A percentile compares a stretch with the other conserved stretches of the same genome.
phyloP scores from a whole-genome alignment of 78 protist genomes.

The Dictyostelium purpureum region DNA sequence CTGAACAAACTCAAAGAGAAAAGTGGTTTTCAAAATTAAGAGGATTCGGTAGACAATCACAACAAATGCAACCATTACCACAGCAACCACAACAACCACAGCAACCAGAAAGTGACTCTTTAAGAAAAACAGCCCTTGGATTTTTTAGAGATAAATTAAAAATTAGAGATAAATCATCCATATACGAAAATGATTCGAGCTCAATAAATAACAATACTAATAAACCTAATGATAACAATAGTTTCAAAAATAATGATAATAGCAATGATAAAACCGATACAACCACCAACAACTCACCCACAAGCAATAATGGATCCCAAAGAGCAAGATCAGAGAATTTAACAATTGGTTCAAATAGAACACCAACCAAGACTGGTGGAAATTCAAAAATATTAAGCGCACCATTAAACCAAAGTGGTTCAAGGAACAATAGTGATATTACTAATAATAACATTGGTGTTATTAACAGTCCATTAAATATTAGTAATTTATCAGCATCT shows the following conservation, averaged over 20 bases:
- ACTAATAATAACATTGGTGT: not conserved
- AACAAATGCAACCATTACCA: not conserved
- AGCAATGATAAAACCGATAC: not conserved
- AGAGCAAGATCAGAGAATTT: not conserved
- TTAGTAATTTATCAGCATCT: not conserved
- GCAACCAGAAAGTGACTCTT: not conserved
- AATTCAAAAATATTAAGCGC: not conserved
- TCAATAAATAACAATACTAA: not conserved
- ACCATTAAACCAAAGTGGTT: not conserved
- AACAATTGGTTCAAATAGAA: constrained; percentile 1
- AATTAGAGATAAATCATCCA: constrained; percentile 10
- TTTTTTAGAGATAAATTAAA: constrained; percentile 19
- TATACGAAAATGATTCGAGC: not conserved
- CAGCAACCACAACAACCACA: not conserved
- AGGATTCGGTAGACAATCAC: not conserved
- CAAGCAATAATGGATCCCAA: not conserved
- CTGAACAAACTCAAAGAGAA: not conserved
- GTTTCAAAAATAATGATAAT: not conserved
- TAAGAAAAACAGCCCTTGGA: not conserved
- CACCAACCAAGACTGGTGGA: not conserved
- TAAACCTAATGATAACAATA: not conserved
- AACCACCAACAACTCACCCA: not conserved
- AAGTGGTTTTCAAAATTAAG: constrained; percentile 35
- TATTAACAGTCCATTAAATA: too few species aligned
- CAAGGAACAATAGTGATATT: not conserved